Percentiles rank a stretch among this genome's conserved stretches.
These are phyloP conservation scores for Zymoseptoria passerinii DNA, from an alignment of 2,329 filamentous ascomycete genomes.

Conservation along the genomic window DNA sequence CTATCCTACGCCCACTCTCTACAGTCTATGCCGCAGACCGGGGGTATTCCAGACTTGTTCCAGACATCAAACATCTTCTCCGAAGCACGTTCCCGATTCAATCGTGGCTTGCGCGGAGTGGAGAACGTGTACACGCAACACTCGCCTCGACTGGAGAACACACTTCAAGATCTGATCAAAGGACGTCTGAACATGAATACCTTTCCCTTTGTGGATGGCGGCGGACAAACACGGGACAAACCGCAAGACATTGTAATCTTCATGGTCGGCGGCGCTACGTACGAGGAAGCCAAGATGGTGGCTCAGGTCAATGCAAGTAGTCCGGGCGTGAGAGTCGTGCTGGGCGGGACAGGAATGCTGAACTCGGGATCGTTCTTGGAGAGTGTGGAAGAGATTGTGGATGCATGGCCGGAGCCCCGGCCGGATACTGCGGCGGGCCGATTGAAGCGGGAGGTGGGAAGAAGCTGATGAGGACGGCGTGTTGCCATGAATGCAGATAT, in stretches of 20 bases:
- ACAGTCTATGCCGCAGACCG: constrained; percentile 55
- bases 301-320: constrained; percentile 89
- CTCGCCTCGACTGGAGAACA: constrained; percentile 77
- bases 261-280: constrained; percentile 86
- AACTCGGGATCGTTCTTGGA: constrained; percentile 84
- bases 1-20: constrained; percentile 80
- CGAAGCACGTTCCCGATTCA: constrained; percentile 77
- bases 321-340: constrained; percentile 77
- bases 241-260: constrained; percentile 95
- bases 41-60: constrained; percentile 84
- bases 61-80: constrained; percentile 87
- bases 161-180: constrained; percentile 87
- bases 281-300: constrained; percentile 93
- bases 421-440: constrained; percentile 54
- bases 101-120: constrained; percentile 81
- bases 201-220: constrained; percentile 89
- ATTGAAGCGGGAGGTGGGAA: constrained; percentile 52
- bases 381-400: constrained; percentile 82
- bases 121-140: constrained; percentile 99
- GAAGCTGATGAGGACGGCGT: constrained; percentile 21
- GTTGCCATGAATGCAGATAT: background rate
- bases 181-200: constrained; percentile 76
- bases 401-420: constrained; percentile 68
- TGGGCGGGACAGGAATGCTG: constrained; percentile 81
- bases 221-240: constrained; percentile 80